Base-by-base conservation (phyloP, 257 asterid genomes). In the Jasminum sambac region DNA sequence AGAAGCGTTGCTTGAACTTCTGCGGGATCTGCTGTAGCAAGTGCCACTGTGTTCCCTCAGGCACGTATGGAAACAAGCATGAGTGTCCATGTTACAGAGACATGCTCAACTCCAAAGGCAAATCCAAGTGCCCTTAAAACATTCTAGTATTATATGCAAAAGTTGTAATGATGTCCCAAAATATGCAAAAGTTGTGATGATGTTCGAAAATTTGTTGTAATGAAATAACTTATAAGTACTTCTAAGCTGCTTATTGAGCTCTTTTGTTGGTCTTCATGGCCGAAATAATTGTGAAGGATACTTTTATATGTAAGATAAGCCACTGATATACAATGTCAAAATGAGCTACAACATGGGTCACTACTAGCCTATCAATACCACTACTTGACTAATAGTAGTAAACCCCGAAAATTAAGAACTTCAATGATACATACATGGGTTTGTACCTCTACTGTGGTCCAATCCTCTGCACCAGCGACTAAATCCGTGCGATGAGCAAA, bases 51-150 rank as follows among this genome's bases (percentile, higher is more conserved):
- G 84, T 84, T 37, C 88, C 86, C 23, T 78, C 83, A 0, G 88
- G 88, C 14, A 84, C 84, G 0, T 74, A 74, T 16, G 89, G 83
- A n/a, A 81, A 84, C 78, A 79, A 79, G 57, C 75, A 80, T 0
- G 86, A 84, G 73, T 81, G 86, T 63, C 86, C 85, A 0, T 81
- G 89, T 63, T 81, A 84, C 72, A 72, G 83, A 63, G 81, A 81
- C 62, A 76, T 78, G 81, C 37, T 84, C 34, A 81, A 74, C 77
- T 34, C 74, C 41, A 84, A 79, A 64, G 85, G 85, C 71, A 72
- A 79, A 17, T 25, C 80, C 9, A 81, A 84, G 68, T 81, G 89
- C 78, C 83, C 89, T 72, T 84, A 68, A 76, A 11, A 21, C 62
- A 2, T 10, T 46, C 21, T 46, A 17, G 25, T 19, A 23, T 24